Evolutionary conservation across 352 stramenopile species (phyloP), one percentile per base, ranked within the genome.

Genomic region (Elongisporangium undulatum): DNA sequence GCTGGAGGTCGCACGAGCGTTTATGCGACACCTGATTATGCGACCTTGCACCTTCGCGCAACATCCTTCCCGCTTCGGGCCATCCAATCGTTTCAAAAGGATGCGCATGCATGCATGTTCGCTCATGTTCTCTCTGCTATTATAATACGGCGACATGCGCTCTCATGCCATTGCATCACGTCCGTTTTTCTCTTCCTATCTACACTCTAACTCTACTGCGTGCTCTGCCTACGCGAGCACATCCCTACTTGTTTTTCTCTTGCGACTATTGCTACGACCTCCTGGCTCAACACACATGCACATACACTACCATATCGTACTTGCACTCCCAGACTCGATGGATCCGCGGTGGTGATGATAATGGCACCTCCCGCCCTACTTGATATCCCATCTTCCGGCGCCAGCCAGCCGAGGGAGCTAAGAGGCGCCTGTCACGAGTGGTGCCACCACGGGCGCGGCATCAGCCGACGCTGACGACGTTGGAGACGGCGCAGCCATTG

Each of bases 241-340:
- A 4, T 9, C 34, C 34, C 34, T 45, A 45, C 34, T 45, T 45
- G 34, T 45, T 45, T 45, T 17, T 45, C 13, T 45, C 13, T 17
- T 39, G 29, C 29, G 34, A 45, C 34, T 45, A 45, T 45, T 45
- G 34, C 7, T 45, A 45, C 34, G 34, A 45, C 34, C 13, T 38
- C 26, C 26, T 38, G 26, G 26, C 26, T 13, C 5, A 38, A 38
- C 26, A 38, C 26, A 38, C 26, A 38, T 7, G 34, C 34, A 45
- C 34, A 45, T 75, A 75, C 61, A 72, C 68, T 72, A 72, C 72
- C 68, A 75, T 72, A 75, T 72, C 68, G 66, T 75, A 75, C 68
- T 72, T 55, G 13, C 67, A 56, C 55, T 71, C 53, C 62, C 34
- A 45, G 34, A 45, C 67, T 59, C 58, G 52, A 68, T 64, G 56